A percentile compares a stretch with the other conserved stretches of the same genome.
Conservation (phyloP, 129 eudicot genomes). For the Scalesia atractyloides region DNA sequence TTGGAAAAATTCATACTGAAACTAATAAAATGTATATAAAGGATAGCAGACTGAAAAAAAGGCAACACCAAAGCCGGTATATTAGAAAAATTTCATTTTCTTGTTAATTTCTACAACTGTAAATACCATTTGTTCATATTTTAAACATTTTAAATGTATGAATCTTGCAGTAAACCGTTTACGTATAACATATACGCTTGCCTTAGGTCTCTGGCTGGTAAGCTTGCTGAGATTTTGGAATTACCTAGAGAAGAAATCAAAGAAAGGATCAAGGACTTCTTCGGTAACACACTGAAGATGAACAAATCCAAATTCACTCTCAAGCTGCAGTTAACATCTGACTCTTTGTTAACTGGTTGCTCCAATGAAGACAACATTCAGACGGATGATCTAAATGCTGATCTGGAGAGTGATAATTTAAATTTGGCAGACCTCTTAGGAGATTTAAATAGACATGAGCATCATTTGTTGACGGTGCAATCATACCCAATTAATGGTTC, state of each 20-base stretch:
- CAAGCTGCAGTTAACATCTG: conserved; percentile 20
- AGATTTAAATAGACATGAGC: conserved; percentile 72
- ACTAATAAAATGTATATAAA: too few species aligned
- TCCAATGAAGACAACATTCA: conserved; percentile 33
- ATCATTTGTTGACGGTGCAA: too few species aligned
- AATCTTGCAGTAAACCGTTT: conserved; percentile 44
- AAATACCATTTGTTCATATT: not conserved
- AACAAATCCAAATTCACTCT: conserved; percentile 23
- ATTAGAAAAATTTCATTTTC: not conserved
- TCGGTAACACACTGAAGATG: conserved; percentile 46
- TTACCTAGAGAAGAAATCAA: conserved; percentile 40
- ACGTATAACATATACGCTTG: conserved; percentile 59
- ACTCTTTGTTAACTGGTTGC: conserved; percentile 19
- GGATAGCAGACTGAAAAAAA: not conserved
- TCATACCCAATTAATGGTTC: too few species aligned
- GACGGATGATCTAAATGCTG: conserved; percentile 21
- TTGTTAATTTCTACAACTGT: not conserved
- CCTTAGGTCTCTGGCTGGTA: conserved; percentile 65
- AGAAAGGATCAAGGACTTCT: conserved; percentile 47
- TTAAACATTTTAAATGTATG: too few species aligned
- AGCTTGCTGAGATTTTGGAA: conserved; percentile 48
- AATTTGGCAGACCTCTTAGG: conserved; percentile 63
- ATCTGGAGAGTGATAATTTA: conserved; percentile 33
- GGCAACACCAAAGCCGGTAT: not conserved
- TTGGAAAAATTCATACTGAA: too few species aligned